Percentiles rank a stretch among this genome's conserved stretches.
These are phyloP conservation scores for Xerocomus potaroensis DNA, from an alignment of 768 basidiomycete genomes.

Conservation along the genomic window DNA sequence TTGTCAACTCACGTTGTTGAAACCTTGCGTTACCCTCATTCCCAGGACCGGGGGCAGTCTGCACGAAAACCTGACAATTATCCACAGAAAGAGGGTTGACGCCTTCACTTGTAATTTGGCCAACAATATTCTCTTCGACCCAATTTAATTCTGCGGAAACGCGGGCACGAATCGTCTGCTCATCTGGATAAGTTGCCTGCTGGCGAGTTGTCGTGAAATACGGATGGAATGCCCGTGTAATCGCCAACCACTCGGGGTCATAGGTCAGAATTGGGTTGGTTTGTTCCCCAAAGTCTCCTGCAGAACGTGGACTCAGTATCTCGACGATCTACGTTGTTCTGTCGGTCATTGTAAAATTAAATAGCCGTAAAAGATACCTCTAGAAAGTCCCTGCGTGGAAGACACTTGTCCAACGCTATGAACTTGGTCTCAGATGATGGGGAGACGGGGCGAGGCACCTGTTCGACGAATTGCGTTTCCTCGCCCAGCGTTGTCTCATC, in stretches of 20 bases:
- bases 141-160: conserved; percentile 61
- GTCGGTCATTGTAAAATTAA: background rate
- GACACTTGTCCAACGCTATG: conserved; percentile 88
- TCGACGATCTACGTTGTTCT: conserved; percentile 61
- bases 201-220: conserved; percentile 54
- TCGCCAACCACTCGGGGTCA: conserved; percentile 93
- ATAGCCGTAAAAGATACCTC: conserved; percentile 48
- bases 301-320: conserved; percentile 33
- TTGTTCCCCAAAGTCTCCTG: conserved; percentile 6
- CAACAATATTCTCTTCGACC: conserved; percentile 57
- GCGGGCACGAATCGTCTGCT: conserved; percentile 44
- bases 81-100: conserved; percentile 33
- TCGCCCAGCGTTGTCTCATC: conserved; percentile 50
- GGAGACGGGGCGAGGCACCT: conserved; percentile 27
- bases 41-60: conserved; percentile 57
- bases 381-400: conserved; percentile 69
- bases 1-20: conserved; percentile 34
- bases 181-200: conserved; percentile 58
- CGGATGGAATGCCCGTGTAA: conserved; percentile 81
- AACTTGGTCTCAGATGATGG: conserved; percentile 57
- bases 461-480: conserved; percentile 42
- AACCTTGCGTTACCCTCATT: conserved; percentile 37
- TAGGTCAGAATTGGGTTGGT: conserved; percentile 48
- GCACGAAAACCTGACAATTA: conserved; percentile 62
- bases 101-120: conserved; percentile 1